Evolutionary conservation across 345 rosid species (phyloP), one percentile per base, ranked within the genome.

Genomic region (Tarenaya hassleriana): DNA sequence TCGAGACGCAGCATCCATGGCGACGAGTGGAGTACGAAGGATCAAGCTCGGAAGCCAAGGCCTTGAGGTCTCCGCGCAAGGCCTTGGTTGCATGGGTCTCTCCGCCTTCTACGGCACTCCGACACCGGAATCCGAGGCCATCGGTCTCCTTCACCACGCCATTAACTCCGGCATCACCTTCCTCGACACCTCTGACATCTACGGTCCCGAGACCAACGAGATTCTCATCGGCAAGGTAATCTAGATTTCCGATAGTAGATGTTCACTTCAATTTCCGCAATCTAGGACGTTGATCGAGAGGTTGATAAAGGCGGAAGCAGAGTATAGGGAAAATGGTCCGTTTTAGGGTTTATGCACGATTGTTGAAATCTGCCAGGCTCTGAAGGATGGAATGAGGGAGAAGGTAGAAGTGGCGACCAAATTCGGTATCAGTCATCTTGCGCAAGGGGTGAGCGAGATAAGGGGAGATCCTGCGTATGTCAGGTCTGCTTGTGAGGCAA

Each of bases 351-450:
- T 8, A 24, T 49, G 9, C 7, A 11, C 3, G 8, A 61, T 43
- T 44, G 5, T 19, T 16, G 7, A 13, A 0, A 6, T 3, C 16
- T 31, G n/a, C 3, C 24, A 77, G 75, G 85, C 95, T 44, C 49
- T 86, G 55, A 76, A 80, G 48, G 90, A 75, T 62, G 77, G 67
- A 15, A n/a, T 64, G 13, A 73, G 91, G 20, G 72, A 67, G 24
- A 78, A 50, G 41, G 83, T 75, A 41, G 77, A 80, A 34, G 18
- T 86, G 54, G 94, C 86, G 0, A 75, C 87, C n/a, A 80, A 83
- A 21, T 83, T 80, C 52, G 87, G 76, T 0, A 7, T 73, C 29
- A 24, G 3, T 16, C 38, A 14, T 7, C 41, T 43, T 41, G 41
- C 35, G 29, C 72, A 52, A 7, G 79, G 77, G 19, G 66, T 48